These are phyloP conservation scores for Metschnikowia similis DNA, from an alignment of 805 yeast genomes.

Conservation along the genomic window DNA sequence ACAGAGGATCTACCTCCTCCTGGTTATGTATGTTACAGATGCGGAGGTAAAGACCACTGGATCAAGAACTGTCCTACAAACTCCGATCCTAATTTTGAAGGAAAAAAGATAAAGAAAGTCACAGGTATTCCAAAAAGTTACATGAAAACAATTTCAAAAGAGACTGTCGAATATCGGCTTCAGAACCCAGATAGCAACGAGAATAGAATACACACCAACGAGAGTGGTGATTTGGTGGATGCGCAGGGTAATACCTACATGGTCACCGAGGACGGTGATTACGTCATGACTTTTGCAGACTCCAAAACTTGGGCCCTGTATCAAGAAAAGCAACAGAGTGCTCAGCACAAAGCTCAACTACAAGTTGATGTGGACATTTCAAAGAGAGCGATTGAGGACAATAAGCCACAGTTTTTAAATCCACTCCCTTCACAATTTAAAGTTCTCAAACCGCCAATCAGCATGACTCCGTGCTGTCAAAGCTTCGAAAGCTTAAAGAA, in stretches of 20 bases:
- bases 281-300: conserved; percentile 95
- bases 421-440: conserved; percentile 48
- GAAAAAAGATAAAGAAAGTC: conserved; percentile 82
- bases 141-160: conserved; percentile 80
- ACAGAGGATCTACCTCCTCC: conserved; percentile 86
- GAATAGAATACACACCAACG: conserved; percentile 32
- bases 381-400: conserved; percentile 28
- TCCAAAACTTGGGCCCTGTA: conserved; percentile 83
- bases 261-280: conserved; percentile 93
- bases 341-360: conserved; percentile 44
- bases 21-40: conserved; percentile 91
- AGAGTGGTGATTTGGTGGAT: conserved; percentile 42
- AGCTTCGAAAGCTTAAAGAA: conserved; percentile 52
- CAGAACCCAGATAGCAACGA: conserved; percentile 24
- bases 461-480: conserved; percentile 78
- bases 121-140: conserved; percentile 97
- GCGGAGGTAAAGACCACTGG: conserved; percentile 93
- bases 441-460: conserved; percentile 62
- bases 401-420: conserved; percentile 50
- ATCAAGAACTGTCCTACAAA: conserved; percentile 94
- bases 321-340: conserved; percentile 62
- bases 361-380: conserved; percentile 45
- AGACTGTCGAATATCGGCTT: conserved; percentile 54
- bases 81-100: conserved; percentile 90
- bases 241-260: conserved; percentile 57